Evolutionary conservation across 352 stramenopile species (phyloP).

Genomic region (Globisporangium yorkense): DNA sequence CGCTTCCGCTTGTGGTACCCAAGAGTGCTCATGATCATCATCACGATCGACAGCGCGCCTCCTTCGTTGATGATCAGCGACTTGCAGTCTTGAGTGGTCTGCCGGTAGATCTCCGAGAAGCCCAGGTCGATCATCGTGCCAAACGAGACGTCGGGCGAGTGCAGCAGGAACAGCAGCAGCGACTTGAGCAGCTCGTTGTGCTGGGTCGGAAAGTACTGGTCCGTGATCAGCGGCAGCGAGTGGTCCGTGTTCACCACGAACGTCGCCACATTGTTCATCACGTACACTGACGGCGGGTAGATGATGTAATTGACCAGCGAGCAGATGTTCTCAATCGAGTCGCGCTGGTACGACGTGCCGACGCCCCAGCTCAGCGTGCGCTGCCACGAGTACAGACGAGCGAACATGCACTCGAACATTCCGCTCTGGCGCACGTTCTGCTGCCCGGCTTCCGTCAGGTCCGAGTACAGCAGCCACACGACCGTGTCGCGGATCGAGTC

Average conservation of each 20-base stretch:
- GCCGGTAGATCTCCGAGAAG: constrained; percentile 70
- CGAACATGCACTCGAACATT: constrained; percentile 75
- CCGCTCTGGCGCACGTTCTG: constrained; percentile 55
- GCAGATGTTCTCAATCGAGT: constrained; percentile 87
- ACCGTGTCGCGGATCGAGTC: constrained; percentile 82
- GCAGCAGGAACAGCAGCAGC: constrained; percentile 58
- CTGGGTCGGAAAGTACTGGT: constrained; percentile 67
- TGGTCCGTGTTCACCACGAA: constrained; percentile 85
- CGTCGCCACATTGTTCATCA: constrained; percentile 77
- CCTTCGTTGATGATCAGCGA: constrained; percentile 68
- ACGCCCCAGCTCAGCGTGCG: constrained; percentile 80
- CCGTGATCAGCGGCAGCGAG: constrained; percentile 76
- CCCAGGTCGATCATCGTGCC: constrained; percentile 71
- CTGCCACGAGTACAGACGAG: constrained; percentile 74
- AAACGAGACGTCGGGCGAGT: constrained; percentile 65
- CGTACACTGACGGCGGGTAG: constrained; percentile 79
- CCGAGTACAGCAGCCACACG: constrained; percentile 82
- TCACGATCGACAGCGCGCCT: constrained; percentile 77
- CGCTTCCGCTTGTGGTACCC: constrained; percentile 83
- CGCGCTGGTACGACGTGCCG: constrained; percentile 75
- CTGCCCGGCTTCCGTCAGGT: constrained; percentile 67
- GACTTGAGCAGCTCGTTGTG: constrained; percentile 84
- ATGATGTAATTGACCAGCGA: constrained; percentile 83
- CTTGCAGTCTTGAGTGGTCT: constrained; percentile 49
- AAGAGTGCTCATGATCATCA: constrained; percentile 83